Percentiles rank a stretch among this genome's conserved stretches.
phyloP scores from a whole-genome alignment of 208 protist genomes.

The Acanthamoeba royreba region DNA sequence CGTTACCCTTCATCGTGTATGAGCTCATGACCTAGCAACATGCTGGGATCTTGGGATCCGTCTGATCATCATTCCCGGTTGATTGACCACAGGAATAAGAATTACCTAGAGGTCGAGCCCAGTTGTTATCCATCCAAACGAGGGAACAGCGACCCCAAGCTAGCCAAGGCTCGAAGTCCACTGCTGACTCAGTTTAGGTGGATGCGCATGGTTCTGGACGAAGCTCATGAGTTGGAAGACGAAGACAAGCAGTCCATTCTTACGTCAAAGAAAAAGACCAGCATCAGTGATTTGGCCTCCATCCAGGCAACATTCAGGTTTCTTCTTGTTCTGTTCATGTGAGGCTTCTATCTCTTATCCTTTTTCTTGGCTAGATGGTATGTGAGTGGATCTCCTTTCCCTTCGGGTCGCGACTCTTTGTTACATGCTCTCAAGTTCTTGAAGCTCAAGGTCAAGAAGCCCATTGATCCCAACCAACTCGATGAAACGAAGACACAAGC shows the following conservation, averaged over 20 bases:
- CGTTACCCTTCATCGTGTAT: slow-evolving; percentile 1
- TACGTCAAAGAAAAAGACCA: slow-evolving; percentile 11
- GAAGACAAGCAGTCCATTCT: no score
- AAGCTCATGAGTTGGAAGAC: no score
- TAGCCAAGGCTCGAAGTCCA: background rate
- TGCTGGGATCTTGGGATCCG: no score
- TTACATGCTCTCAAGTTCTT: background rate
- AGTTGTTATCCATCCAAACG: background rate
- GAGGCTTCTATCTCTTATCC: background rate
- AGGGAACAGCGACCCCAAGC: background rate
- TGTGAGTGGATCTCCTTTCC: slow-evolving; percentile 1
- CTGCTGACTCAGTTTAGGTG: slow-evolving; percentile 5
- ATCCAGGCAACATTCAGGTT: background rate
- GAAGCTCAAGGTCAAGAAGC: background rate
- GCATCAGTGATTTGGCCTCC: background rate
- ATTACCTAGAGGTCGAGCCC: background rate
- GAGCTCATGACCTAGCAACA: no score
- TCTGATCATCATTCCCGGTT: background rate
- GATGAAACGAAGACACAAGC: background rate
- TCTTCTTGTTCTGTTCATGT: background rate
- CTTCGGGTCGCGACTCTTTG: background rate
- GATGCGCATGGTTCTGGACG: slow-evolving; percentile 29
- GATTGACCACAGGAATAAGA: background rate
- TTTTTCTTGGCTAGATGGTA: background rate
- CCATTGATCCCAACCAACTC: background rate